Percentiles rank a stretch among this genome's conserved stretches.
Conservation (phyloP, 1,139 yeast genomes). For the Candida smagusa region DNA sequence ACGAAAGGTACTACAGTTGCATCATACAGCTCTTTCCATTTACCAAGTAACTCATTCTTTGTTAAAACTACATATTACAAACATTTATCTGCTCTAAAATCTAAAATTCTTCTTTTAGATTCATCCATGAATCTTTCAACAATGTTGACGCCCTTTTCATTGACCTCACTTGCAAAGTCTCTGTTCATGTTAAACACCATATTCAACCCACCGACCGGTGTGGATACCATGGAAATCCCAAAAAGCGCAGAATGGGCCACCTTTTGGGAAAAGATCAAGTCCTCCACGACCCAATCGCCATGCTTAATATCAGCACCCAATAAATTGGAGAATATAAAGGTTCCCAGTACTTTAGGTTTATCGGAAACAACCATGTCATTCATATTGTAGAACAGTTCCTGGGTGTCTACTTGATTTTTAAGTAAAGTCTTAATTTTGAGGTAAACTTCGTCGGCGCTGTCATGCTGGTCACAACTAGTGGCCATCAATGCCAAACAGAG, state of each 20-base stretch:
- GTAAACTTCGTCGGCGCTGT: neutral
- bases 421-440: neutral
- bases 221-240: neutral
- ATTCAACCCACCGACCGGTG: neutral
- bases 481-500: neutral
- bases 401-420: neutral
- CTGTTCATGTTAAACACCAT: neutral
- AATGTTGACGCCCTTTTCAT: neutral
- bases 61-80: no score
- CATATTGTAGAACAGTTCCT: neutral
- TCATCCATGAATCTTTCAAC: neutral
- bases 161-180: neutral
- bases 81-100: no score
- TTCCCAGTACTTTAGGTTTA: neutral
- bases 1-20: no score
- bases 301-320: neutral
- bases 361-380: neutral
- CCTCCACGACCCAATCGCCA: neutral
- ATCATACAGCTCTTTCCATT: no score
- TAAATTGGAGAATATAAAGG: neutral
- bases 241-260: neutral
- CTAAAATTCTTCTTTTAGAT: no score
- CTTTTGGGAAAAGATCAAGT: neutral
- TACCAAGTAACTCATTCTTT: no score
- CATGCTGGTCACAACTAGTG: neutral